These are phyloP conservation scores for Lactarius hatsudake DNA, from an alignment of 768 basidiomycete species.

Conservation along the genomic window DNA sequence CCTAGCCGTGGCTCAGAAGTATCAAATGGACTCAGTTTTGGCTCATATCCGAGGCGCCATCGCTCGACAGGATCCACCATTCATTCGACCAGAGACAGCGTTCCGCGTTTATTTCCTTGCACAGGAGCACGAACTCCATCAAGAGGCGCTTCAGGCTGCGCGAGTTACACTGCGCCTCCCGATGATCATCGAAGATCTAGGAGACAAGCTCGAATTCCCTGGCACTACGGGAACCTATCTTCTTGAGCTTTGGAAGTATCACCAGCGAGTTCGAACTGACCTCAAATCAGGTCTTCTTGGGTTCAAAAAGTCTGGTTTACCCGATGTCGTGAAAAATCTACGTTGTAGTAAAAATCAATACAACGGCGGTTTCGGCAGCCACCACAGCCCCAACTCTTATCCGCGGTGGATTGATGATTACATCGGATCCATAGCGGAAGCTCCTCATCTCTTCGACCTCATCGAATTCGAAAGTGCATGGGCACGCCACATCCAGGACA, in stretches of 20 bases:
- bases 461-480: neutral
- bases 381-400: neutral
- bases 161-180: neutral
- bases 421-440: neutral
- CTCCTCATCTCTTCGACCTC: neutral
- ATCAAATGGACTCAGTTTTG: neutral
- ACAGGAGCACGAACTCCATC: constrained; percentile 2
- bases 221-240: neutral
- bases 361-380: rapidly evolving
- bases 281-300: neutral
- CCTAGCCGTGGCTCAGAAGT: constrained; percentile 8
- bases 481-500: neutral
- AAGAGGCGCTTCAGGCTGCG: constrained; percentile 5
- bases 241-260: constrained; percentile 13
- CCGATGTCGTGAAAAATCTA: neutral
- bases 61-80: neutral
- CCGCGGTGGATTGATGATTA: neutral
- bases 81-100: constrained; percentile 2
- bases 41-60: neutral
- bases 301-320: neutral
- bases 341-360: neutral
- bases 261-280: neutral
- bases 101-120: constrained; percentile 2
- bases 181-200: neutral
- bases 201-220: constrained; percentile 3